Percentiles rank a stretch among this genome's conserved stretches.
phyloP scores from a whole-genome alignment of 1,284 basidiomycete species.

The Cryptococcus sp. region DNA sequence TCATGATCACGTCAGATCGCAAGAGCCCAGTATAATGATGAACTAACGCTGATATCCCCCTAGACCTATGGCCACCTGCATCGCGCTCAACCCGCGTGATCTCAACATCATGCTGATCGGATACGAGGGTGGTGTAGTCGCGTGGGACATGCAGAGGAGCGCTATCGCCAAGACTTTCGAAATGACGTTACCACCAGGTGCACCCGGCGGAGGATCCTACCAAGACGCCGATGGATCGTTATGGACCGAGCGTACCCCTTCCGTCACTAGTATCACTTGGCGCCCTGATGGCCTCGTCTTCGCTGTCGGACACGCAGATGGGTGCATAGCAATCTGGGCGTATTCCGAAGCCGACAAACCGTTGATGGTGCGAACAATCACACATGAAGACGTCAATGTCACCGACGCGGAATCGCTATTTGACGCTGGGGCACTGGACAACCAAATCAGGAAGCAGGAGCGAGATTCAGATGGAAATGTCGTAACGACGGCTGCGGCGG shows the following conservation, averaged over 20 bases:
- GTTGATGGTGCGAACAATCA: constrained; percentile 72
- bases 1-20: not conserved
- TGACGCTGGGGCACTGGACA: constrained; percentile 49
- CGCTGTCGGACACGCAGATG: constrained; percentile 69
- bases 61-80: constrained; percentile 62
- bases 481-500: constrained; percentile 22
- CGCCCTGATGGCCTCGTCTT: constrained; percentile 58
- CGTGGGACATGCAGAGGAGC: constrained; percentile 71
- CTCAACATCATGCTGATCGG: constrained; percentile 77
- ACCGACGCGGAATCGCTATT: constrained; percentile 53
- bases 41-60: constrained; percentile 21
- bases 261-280: constrained; percentile 74
- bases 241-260: constrained; percentile 68
- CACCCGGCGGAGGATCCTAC: constrained; percentile 75
- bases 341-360: constrained; percentile 78
- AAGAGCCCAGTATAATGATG: not conserved
- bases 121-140: constrained; percentile 75
- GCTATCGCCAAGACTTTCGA: constrained; percentile 67
- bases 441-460: constrained; percentile 38
- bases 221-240: constrained; percentile 61
- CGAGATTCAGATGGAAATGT: constrained; percentile 17
- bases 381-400: constrained; percentile 56
- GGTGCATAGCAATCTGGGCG: constrained; percentile 83
- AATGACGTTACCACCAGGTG: constrained; percentile 69
- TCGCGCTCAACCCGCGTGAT: constrained; percentile 75